Evolutionary conservation across 768 basidiomycete species (phyloP).

Genomic region (Trametes meyenii): DNA sequence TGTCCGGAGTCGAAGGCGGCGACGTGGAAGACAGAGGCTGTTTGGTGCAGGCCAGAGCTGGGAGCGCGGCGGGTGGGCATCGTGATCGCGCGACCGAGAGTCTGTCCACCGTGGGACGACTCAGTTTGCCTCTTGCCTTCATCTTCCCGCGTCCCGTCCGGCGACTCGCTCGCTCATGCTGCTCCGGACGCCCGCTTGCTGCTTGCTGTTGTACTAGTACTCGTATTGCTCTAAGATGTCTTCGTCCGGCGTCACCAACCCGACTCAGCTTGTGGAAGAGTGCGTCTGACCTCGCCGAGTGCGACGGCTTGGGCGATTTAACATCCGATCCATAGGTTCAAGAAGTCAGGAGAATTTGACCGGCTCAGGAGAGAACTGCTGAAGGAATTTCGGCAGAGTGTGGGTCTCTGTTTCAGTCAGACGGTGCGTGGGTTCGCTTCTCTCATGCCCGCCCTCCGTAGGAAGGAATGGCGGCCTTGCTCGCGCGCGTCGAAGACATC

Average conservation of each 20-base stretch:
- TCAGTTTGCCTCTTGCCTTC: constrained; percentile 21
- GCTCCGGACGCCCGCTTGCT: constrained; percentile 8
- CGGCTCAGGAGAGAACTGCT: constrained; percentile 68
- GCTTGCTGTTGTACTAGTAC: neutral
- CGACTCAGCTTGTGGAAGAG: constrained; percentile 68
- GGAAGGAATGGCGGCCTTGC: constrained; percentile 57
- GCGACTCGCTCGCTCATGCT: neutral
- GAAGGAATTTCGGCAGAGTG: constrained; percentile 61
- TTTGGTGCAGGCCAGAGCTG: neutral
- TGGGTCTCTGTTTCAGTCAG: constrained; percentile 37
- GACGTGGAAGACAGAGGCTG: constrained; percentile 11
- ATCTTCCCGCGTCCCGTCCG: constrained; percentile 20
- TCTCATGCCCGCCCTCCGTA: constrained; percentile 32
- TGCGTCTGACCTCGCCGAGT: constrained; percentile 32
- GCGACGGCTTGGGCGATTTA: neutral
- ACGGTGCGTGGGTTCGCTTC: constrained; percentile 15
- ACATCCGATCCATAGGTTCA: constrained; percentile 54
- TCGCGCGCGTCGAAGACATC: constrained; percentile 62
- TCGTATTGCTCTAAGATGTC: constrained; percentile 37
- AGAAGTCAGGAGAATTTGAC: constrained; percentile 80
- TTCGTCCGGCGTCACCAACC: constrained; percentile 46
- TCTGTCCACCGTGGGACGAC: constrained; percentile 16
- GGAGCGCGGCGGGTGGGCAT: constrained; percentile 10
- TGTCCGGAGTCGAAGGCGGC: constrained; percentile 2
- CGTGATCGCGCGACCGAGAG: constrained; percentile 18